phyloP scores from a whole-genome alignment of 2,329 filamentous ascomycete species.

The Ceratocystiopsis sp. region DNA sequence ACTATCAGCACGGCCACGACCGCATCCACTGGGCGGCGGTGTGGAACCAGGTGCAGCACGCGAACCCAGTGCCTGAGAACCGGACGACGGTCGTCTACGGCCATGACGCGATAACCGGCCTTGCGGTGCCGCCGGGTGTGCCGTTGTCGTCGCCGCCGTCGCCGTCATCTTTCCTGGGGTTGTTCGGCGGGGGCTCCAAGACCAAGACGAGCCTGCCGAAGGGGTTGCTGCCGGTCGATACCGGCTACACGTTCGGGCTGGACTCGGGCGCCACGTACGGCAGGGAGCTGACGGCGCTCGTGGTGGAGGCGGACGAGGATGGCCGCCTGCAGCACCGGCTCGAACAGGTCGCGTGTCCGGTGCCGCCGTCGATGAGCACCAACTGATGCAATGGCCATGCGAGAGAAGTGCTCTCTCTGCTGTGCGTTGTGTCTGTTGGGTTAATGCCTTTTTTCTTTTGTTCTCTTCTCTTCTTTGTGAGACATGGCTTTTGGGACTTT shows the following conservation, averaged over 20 bases:
- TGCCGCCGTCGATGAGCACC: conserved; percentile 4
- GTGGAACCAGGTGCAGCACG: conserved; percentile 36
- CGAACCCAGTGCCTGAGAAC: conserved; percentile 11
- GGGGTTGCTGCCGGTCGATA: conserved; percentile 4
- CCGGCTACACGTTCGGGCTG: conserved; percentile 62
- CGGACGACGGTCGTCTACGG: conserved; percentile 66
- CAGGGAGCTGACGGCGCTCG: conserved; percentile 55
- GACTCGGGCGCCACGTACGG: conserved; percentile 73
- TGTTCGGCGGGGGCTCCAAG: conserved; percentile 1
- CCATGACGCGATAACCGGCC: conserved; percentile 61
- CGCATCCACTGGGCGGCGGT: conserved; percentile 43
- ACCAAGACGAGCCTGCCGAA: conserved; percentile 12
- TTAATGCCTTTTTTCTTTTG: not conserved
- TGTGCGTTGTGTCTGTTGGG: not conserved
- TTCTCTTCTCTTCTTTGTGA: not conserved
- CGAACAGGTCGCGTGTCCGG: conserved; percentile 24
- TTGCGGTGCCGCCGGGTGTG: conserved; percentile 23
- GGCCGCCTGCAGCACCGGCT: conserved; percentile 19
- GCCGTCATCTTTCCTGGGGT: not conserved
- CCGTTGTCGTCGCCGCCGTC: not conserved
- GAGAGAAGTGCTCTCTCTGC: not conserved
- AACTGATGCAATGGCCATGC: not conserved
- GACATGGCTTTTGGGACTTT: not conserved
- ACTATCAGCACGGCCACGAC: conserved; percentile 26
- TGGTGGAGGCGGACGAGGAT: conserved; percentile 39